phyloP scores from a whole-genome alignment of 1,139 yeast species.

The Pichia sp. region DNA sequence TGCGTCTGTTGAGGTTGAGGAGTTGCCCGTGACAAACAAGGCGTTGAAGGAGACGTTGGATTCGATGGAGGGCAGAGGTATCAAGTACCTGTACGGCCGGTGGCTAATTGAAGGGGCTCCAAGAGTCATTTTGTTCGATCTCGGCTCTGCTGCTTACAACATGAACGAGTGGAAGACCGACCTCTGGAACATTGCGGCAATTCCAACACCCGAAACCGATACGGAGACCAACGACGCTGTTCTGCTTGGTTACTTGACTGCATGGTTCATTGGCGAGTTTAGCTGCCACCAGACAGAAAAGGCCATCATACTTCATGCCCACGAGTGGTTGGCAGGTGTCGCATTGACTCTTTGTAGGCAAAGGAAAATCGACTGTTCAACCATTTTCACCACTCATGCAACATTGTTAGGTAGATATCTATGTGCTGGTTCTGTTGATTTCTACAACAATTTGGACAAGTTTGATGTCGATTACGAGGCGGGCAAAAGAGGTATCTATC shows the following conservation, averaged over 20 bases:
- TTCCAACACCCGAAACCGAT: conserved; percentile 90
- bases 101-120: conserved; percentile 99
- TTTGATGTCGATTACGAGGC: conserved; percentile 98
- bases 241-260: conserved; percentile 84
- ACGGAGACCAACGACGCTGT: conserved; percentile 89
- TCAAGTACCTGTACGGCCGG: conserved; percentile 81
- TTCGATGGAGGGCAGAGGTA: conserved; percentile 76
- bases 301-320: conserved; percentile 92
- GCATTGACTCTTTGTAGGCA: conserved; percentile 90
- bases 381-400: conserved; percentile 96
- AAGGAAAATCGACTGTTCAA: conserved; percentile 87
- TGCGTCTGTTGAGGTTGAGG: conserved; percentile 93
- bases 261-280: conserved; percentile 96
- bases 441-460: conserved; percentile 82
- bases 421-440: conserved; percentile 95
- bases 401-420: conserved; percentile 90
- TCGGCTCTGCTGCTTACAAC: conserved; percentile 64
- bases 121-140: conserved; percentile 80
- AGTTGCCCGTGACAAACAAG: conserved; percentile 64
- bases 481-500: conserved; percentile 95
- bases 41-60: conserved; percentile 59
- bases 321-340: conserved; percentile 98
- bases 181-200: conserved; percentile 85
- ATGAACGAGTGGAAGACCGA: conserved; percentile 93
- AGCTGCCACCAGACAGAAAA: conserved; percentile 69